These are phyloP conservation scores for Cephaloascus albidus DNA, from an alignment of 805 yeast genomes.

Conservation along the genomic window DNA sequence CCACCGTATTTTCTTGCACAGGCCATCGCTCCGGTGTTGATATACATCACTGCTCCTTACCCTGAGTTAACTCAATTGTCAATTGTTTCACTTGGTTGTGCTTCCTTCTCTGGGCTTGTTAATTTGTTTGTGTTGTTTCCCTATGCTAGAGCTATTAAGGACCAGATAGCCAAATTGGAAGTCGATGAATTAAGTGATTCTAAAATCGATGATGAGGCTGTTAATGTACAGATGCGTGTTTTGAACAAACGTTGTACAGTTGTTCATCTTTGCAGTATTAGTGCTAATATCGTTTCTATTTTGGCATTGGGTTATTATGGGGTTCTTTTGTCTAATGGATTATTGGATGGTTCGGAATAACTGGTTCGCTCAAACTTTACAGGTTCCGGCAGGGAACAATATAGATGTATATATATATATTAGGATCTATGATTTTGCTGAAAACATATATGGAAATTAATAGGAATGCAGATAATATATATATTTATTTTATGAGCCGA, in stretches of 20 bases:
- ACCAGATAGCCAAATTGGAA: slow-evolving; percentile 41
- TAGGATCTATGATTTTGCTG: too few relatives aligned
- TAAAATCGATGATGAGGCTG: slow-evolving; percentile 30
- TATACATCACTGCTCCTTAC: slow-evolving; percentile 69
- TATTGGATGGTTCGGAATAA: too few relatives aligned
- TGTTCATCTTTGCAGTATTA: slow-evolving; percentile 67
- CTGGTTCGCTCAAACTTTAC: too few relatives aligned
- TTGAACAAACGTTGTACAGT: slow-evolving; percentile 66
- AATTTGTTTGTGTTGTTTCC: slow-evolving; percentile 67
- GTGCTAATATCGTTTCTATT: slow-evolving; percentile 59
- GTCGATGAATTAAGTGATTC: slow-evolving; percentile 34
- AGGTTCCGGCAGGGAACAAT: too few relatives aligned
- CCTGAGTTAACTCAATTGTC: slow-evolving; percentile 36
- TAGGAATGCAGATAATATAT: too few relatives aligned
- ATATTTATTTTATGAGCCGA: too few relatives aligned
- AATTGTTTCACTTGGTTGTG: slow-evolving; percentile 34
- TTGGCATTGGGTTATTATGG: slow-evolving; percentile 67
- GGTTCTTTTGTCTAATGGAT: slow-evolving; percentile 24
- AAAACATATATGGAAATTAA: too few relatives aligned
- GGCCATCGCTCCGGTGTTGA: slow-evolving; percentile 52
- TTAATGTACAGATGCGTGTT: slow-evolving; percentile 36
- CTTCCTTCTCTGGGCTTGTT: slow-evolving; percentile 52
- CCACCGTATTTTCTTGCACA: slow-evolving; percentile 82
- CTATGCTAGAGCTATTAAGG: slow-evolving; percentile 46
- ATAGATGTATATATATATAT: too few relatives aligned